Base-by-base conservation (phyloP, 345 rosid genomes). In the Linum trigynum region DNA sequence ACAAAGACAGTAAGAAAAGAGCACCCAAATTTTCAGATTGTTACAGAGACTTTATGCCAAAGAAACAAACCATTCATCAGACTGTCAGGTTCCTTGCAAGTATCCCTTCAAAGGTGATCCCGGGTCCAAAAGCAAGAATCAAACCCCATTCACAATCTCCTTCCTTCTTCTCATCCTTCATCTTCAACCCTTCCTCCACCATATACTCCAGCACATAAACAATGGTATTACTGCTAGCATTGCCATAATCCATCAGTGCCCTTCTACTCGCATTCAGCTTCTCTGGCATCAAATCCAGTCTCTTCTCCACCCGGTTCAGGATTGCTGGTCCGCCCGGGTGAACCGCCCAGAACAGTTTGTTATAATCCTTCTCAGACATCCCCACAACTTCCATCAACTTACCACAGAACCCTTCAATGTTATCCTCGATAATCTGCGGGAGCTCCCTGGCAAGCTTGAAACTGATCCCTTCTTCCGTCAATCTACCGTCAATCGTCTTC, bases 301-400 rank as follows among this genome's bases (percentile, higher is more conserved):
- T 78, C 64, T 64, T 78, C 81, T 90, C 90, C 63, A 90, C 65
- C 23, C 95, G 77, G 82, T 92, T 90, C 38, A 92, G 86, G 59
- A 92, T 92, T 2, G 97, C 98, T 0, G 96, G 98, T 42, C 96
- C 97, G 5, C 96, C 96, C 0, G 97, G 97, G 77, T 90, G 98
- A 40, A 92, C 97, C 1, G 95, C 90, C 97, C 97, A 92, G 75
- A 92, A 92, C 78, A 92, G 55, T 36, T 90, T 86, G 15, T 92
- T 90, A 79, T 80, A 86, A 16, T 80, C 77, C 5, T 57, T 10
- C 16, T 11, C 38, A 37, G 67, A 69, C 32, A 79, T 57, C 11
- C 78, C 84, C 6, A 76, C 77, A 63, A 79, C 80, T 32, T 63
- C 74, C 83, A 86, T 82, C 32, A 90, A 84, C 72, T 80, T 86